Percentiles rank a stretch among this genome's conserved stretches.
Evolutionary conservation across 1,139 yeast genomes (phyloP).

Genomic region (Geotrichum candidum): DNA sequence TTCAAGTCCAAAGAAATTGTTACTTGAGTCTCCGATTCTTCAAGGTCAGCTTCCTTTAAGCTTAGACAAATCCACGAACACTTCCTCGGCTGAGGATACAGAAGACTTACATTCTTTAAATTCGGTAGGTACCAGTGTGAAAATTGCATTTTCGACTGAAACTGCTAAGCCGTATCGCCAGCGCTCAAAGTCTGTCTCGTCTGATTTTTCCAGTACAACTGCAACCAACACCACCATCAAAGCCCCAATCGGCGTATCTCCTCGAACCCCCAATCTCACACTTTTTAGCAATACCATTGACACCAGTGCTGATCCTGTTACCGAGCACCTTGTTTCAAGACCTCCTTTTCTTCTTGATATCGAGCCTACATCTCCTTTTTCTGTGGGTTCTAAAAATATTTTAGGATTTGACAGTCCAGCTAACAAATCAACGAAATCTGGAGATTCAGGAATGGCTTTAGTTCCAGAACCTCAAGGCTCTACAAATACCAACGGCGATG

Average conservation of each 20-base stretch:
- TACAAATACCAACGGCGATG: background rate
- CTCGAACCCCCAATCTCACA: slow-evolving; percentile 1
- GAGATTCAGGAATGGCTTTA: background rate
- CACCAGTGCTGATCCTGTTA: background rate
- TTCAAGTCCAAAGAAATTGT: background rate
- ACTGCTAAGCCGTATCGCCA: background rate
- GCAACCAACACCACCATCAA: slow-evolving; percentile 4
- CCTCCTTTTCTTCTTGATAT: slow-evolving; percentile 10
- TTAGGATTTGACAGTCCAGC: slow-evolving; percentile 4
- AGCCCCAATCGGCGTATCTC: background rate
- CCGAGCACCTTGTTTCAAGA: background rate
- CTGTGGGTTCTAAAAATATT: slow-evolving; percentile 3
- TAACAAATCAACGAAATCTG: background rate
- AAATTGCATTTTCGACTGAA: background rate
- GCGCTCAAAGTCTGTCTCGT: slow-evolving; percentile 4
- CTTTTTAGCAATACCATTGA: background rate
- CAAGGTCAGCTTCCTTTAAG: background rate
- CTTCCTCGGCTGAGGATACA: background rate
- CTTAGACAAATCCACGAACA: background rate
- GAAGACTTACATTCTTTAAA: background rate
- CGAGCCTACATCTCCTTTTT: slow-evolving; percentile 13
- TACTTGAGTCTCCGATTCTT: background rate
- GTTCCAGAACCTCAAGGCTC: background rate
- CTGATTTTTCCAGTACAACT: background rate
- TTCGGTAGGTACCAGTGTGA: background rate